These are phyloP conservation scores for Fusarium sp. DNA, from an alignment of 2,329 filamentous ascomycete genomes.

Conservation along the genomic window DNA sequence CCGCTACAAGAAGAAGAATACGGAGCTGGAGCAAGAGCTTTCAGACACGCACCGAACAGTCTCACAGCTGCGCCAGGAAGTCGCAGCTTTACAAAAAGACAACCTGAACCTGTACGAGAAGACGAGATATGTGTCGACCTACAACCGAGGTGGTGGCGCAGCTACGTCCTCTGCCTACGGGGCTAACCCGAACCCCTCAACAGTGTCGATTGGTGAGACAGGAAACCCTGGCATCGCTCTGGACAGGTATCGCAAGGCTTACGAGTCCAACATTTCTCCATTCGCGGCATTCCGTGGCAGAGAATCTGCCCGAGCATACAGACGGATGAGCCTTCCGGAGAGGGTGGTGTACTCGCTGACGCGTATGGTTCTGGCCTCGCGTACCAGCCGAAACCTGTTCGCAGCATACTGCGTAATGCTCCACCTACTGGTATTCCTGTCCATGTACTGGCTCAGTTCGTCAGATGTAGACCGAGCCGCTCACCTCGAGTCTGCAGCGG, in stretches of 20 bases:
- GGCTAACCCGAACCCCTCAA: conserved; percentile 80
- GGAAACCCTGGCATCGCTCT: conserved; percentile 73
- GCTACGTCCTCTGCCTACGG: conserved; percentile 74
- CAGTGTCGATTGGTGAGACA: conserved; percentile 70
- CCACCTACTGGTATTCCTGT: conserved; percentile 87
- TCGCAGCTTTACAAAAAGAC: conserved; percentile 93
- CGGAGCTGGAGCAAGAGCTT: conserved; percentile 89
- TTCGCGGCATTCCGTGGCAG: conserved; percentile 96
- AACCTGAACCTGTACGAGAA: conserved; percentile 98
- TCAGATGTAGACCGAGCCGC: conserved; percentile 73
- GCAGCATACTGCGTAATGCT: conserved; percentile 90
- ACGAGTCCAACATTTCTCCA: conserved; percentile 94
- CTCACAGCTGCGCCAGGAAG: conserved; percentile 88
- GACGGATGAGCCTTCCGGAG: conserved; percentile 92
- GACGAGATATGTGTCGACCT: conserved; percentile 94
- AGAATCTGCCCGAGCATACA: conserved; percentile 90
- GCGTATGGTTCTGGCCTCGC: conserved; percentile 88
- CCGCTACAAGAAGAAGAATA: conserved; percentile 96
- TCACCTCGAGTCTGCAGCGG: conserved; percentile 63
- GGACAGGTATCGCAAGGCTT: conserved; percentile 90
- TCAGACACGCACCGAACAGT: conserved; percentile 85
- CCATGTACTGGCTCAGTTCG: conserved; percentile 86
- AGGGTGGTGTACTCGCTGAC: conserved; percentile 91
- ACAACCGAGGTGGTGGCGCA: conserved; percentile 77
- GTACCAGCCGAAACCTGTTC: conserved; percentile 93